Base-by-base conservation (phyloP, 2,329 filamentous ascomycete genomes). In the Aureobasidium uvarum region DNA sequence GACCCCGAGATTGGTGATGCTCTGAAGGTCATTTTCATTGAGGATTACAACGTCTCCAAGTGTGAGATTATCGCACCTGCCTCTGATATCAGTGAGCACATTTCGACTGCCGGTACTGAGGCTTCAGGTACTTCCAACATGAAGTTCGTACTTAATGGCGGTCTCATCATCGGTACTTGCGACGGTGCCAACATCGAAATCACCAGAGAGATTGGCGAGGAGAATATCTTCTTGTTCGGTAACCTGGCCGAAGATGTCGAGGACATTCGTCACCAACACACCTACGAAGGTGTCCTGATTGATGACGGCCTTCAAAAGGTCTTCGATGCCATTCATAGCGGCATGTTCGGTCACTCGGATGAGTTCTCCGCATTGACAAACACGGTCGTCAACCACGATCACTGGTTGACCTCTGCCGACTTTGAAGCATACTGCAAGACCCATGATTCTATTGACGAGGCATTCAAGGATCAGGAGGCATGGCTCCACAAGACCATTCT, bases 21-120 rank as follows among this genome's bases (percentile, higher is more conserved):
- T 36, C 85, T 99, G 74, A 99, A 99, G 84, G 95, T 99, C 62
- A 88, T 99, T 74, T 99, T 97, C 83, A 79, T 99, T 63, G 92
- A 96, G 75, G 95, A 99, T 79, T 99, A 99, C 85, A 99, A 99
- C 71, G 95, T 99, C 74, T 96, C 92, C 86, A 99, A 99, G 83
- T 95, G 95, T 3, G 95, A 99, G 80, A 93, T 98, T 74, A 97
- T 99, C 73, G 86, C 86, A 69, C 95, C 95, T 14, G 95, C 95
- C 14, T 96, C 92, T 23, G 95, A 99, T 73, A 89, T 99, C 73
- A 96, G 92, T 78, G 95, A 99, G 81, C 95, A 99, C 77, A 99
- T 99, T 74, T 98, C 95, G 2, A 99, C 95, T 28, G 95, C 95
- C 43, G 95, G 95, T 58, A 99, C 95, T 1, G 95, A 99, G 72